These are phyloP conservation scores for Dryas alaskensis DNA, from an alignment of 306 rosid species.

Conservation along the genomic window DNA sequence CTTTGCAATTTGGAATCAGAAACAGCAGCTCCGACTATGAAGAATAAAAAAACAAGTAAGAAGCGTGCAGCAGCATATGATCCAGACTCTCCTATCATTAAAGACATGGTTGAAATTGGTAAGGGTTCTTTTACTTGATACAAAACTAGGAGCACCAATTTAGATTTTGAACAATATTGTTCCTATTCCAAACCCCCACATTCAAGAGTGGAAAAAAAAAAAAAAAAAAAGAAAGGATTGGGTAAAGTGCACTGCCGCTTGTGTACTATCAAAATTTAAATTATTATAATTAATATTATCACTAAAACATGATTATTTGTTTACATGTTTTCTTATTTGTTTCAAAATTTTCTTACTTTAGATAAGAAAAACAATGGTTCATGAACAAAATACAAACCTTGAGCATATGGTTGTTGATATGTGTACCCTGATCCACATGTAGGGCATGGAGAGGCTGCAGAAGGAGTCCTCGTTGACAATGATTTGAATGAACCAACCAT, in stretches of 20 bases:
- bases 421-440: slow-evolving; percentile 8
- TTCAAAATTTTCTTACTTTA: neutral
- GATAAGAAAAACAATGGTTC: neutral
- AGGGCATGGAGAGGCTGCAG: slow-evolving; percentile 44
- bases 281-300: neutral
- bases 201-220: neutral
- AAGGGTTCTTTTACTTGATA: slow-evolving; percentile 11
- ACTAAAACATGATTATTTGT: neutral
- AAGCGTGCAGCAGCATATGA: slow-evolving; percentile 32
- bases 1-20: neutral
- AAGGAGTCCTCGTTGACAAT: slow-evolving; percentile 46
- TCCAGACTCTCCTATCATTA: slow-evolving; percentile 13
- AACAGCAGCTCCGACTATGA: slow-evolving; percentile 7
- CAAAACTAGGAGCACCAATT: neutral
- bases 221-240: neutral
- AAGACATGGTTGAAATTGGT: slow-evolving; percentile 24
- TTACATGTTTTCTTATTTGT: neutral
- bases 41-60: slow-evolving; percentile 36
- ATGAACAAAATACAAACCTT: neutral
- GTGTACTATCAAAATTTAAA: neutral
- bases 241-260: neutral
- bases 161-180: neutral
- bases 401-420: neutral
- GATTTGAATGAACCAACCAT: slow-evolving; percentile 66
- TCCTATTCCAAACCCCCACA: neutral